Evolutionary conservation across 208 protist species (phyloP).

Genomic region (Leishmania aethiopica): DNA sequence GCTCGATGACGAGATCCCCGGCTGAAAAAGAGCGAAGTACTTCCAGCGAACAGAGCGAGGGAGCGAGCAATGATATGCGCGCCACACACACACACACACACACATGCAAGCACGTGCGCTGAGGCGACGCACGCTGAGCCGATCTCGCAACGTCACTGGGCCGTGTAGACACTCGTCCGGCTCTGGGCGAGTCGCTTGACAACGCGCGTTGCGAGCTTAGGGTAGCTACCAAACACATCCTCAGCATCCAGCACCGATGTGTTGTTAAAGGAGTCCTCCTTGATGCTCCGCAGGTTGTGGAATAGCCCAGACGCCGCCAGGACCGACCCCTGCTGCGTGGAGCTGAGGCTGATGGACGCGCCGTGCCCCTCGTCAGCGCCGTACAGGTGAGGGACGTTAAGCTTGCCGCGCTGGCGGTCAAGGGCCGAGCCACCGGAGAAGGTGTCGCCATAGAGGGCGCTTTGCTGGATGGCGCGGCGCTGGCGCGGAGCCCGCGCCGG

Average conservation of each 20-base stretch:
- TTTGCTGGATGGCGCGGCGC: slow-evolving; percentile 20
- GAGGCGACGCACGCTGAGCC: background rate
- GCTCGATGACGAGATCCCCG: background rate
- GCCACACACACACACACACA: background rate
- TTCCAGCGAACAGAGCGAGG: background rate
- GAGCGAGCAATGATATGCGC: background rate
- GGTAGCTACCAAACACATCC: slow-evolving; percentile 17
- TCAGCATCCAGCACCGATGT: slow-evolving; percentile 12
- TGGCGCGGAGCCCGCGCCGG: slow-evolving; percentile 14
- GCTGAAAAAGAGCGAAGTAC: background rate
- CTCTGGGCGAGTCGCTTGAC: slow-evolving; percentile 9
- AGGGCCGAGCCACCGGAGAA: slow-evolving; percentile 5
- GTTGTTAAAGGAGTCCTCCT: background rate
- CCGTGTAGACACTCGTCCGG: background rate
- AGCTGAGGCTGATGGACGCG: background rate
- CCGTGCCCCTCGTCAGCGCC: background rate
- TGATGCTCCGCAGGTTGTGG: slow-evolving; percentile 9
- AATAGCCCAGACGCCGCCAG: slow-evolving; percentile 12
- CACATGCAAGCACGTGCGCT: no score
- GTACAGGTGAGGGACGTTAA: slow-evolving; percentile 27
- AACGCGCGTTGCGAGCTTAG: background rate
- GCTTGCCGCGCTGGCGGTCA: slow-evolving; percentile 19
- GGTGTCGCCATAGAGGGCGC: background rate
- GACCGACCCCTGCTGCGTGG: background rate
- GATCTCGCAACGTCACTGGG: background rate